Percentiles rank a stretch among this genome's conserved stretches.
Conservation (phyloP, 306 rosid species). For the Crotalaria pallida region DNA sequence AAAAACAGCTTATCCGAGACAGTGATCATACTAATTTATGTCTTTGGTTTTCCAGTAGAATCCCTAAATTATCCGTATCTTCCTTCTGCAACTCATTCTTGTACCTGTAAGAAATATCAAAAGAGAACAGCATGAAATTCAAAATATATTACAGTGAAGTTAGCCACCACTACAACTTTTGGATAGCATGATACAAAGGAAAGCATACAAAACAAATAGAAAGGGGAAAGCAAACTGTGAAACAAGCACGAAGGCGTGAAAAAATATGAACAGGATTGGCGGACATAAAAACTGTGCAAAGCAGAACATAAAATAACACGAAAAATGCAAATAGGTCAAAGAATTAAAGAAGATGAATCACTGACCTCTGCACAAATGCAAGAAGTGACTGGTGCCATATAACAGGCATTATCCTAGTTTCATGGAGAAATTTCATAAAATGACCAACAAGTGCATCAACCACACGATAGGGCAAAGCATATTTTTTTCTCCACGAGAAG, state of each 20-base stretch:
- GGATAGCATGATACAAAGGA: not conserved
- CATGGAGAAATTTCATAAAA: conserved; percentile 71
- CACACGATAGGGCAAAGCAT: conserved; percentile 84
- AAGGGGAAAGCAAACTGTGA: not conserved
- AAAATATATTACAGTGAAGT: not conserved
- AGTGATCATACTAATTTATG: conserved; percentile 64
- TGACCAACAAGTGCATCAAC: conserved; percentile 76
- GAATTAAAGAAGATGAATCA: not conserved
- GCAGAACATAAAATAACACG: not conserved
- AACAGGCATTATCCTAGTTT: conserved; percentile 77
- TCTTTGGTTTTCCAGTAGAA: conserved; percentile 60
- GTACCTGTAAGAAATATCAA: conserved; percentile 55
- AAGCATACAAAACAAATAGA: not conserved
- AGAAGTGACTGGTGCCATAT: conserved; percentile 98
- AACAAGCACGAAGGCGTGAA: not conserved
- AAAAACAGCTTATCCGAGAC: conserved; percentile 8
- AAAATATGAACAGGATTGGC: not conserved
- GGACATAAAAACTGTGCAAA: not conserved
- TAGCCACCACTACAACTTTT: not conserved
- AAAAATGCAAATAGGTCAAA: not conserved
- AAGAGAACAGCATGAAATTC: not conserved
- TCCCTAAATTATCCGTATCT: conserved; percentile 66
- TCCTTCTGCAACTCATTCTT: conserved; percentile 73
- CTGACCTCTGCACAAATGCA: conserved; percentile 86
- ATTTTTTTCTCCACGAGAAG: conserved; percentile 90